A percentile compares a stretch with the other conserved stretches of the same genome.
Evolutionary conservation across 2,329 filamentous ascomycete species (phyloP).

Genomic region (Sclerotinia glacialis): DNA sequence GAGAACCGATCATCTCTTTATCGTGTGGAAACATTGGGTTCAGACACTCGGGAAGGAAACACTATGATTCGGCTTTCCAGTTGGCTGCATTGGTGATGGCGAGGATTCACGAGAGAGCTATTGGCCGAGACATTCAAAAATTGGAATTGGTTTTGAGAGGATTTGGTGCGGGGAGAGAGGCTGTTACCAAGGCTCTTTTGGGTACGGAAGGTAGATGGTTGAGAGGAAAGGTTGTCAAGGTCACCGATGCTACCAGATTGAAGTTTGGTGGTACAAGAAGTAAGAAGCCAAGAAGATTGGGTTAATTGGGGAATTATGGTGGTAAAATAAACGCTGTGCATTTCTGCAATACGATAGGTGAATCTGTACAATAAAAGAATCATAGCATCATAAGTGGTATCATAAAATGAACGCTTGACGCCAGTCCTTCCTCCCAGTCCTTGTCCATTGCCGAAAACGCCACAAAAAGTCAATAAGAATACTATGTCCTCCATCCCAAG

Average conservation of each 20-base stretch:
- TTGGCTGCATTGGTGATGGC: conserved; percentile 79
- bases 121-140: conserved; percentile 69
- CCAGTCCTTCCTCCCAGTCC: conserved; percentile 23
- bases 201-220: conserved; percentile 78
- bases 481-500: conserved; percentile 20
- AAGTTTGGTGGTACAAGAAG: conserved; percentile 96
- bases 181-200: conserved; percentile 83
- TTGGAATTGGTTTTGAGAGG: conserved; percentile 81
- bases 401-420: conserved; percentile 24
- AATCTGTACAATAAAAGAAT: conserved; percentile 24
- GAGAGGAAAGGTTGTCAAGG: conserved; percentile 69
- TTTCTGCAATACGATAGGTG: conserved; percentile 17
- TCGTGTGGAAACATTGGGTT: conserved; percentile 91
- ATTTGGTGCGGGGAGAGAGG: conserved; percentile 84
- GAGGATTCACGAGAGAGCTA: conserved; percentile 77
- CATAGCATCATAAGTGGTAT: conserved; percentile 29
- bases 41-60: conserved; percentile 72
- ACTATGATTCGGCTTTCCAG: conserved; percentile 92
- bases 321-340: conserved; percentile 20
- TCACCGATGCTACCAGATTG: conserved; percentile 82
- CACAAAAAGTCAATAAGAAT: not conserved
- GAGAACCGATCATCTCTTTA: conserved; percentile 74
- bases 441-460: conserved; percentile 25
- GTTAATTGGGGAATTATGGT: conserved; percentile 28
- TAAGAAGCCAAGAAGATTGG: conserved; percentile 75